Evolutionary conservation across 495 filamentous ascomycete species (phyloP).

Genomic region (Astrothelium subdiscretum): DNA sequence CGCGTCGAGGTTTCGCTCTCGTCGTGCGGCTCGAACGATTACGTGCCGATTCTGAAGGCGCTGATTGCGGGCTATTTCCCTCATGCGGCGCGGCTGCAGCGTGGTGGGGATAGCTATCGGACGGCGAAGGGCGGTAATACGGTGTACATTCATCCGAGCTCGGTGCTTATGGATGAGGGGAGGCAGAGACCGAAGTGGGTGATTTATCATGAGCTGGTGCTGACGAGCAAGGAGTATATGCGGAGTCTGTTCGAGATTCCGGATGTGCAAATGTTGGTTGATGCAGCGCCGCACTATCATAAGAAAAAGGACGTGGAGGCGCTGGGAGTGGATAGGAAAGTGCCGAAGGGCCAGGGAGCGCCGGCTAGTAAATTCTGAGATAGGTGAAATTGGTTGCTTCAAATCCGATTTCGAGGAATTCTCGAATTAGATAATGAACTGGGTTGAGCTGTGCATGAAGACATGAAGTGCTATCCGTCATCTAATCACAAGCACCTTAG

Average conservation of each 20-base stretch:
- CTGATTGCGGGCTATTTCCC: constrained; percentile 90
- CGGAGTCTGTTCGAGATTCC: constrained; percentile 49
- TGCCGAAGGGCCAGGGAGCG: constrained; percentile 35
- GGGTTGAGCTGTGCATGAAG: not conserved
- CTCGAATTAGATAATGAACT: not conserved
- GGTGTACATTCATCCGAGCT: constrained; percentile 82
- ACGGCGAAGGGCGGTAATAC: constrained; percentile 87
- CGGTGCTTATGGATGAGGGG: constrained; percentile 54
- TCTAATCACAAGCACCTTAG: too few species aligned
- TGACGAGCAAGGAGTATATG: constrained; percentile 94
- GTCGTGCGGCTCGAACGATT: constrained; percentile 53
- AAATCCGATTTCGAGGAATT: not conserved
- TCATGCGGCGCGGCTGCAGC: constrained; percentile 77
- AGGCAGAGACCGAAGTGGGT: constrained; percentile 70
- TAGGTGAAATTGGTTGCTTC: not conserved
- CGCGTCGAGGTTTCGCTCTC: constrained; percentile 71
- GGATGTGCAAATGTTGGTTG: constrained; percentile 72
- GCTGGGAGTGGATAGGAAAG: constrained; percentile 67
- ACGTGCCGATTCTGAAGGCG: constrained; percentile 71
- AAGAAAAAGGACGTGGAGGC: constrained; percentile 87
- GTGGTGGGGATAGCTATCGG: constrained; percentile 81
- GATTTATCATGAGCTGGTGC: constrained; percentile 82
- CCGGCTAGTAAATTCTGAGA: not conserved
- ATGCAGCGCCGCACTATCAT: constrained; percentile 91
- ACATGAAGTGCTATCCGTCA: too few species aligned